These are phyloP conservation scores for Prunus mongolica DNA, from an alignment of 306 rosid genomes.

Conservation along the genomic window DNA sequence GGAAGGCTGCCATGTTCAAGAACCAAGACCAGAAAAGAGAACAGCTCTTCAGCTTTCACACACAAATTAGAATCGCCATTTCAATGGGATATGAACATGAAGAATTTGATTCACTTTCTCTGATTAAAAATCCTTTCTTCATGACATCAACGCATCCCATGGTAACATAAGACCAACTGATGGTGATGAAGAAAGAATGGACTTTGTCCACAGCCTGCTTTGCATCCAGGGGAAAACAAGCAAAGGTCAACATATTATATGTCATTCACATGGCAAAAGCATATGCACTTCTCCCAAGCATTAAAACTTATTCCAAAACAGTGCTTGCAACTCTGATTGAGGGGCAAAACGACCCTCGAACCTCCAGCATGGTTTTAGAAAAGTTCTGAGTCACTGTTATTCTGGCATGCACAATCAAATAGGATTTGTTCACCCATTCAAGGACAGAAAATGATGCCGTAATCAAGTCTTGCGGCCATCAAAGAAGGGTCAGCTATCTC, in stretches of 20 bases:
- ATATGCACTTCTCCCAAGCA: background rate
- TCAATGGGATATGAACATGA: background rate
- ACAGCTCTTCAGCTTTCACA: no score
- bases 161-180: background rate
- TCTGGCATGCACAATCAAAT: background rate
- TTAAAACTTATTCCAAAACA: background rate
- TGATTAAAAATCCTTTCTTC: no score
- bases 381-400: background rate
- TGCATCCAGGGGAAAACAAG: background rate
- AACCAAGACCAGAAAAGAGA: background rate
- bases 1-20: no score
- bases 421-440: background rate
- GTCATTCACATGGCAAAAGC: background rate
- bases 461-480: slow-evolving; percentile 23
- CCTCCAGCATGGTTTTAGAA: background rate
- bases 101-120: background rate
- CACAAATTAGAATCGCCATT: no score
- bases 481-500: slow-evolving; percentile 34
- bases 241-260: background rate
- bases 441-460: slow-evolving; percentile 4
- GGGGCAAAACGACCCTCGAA: background rate
- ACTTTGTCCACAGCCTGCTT: background rate
- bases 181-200: background rate
- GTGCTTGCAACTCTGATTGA: background rate
- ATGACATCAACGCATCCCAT: background rate